These are phyloP conservation scores for Rhexocercosporidium sp. DNA, from an alignment of 2,329 filamentous ascomycete species.

Conservation along the genomic window DNA sequence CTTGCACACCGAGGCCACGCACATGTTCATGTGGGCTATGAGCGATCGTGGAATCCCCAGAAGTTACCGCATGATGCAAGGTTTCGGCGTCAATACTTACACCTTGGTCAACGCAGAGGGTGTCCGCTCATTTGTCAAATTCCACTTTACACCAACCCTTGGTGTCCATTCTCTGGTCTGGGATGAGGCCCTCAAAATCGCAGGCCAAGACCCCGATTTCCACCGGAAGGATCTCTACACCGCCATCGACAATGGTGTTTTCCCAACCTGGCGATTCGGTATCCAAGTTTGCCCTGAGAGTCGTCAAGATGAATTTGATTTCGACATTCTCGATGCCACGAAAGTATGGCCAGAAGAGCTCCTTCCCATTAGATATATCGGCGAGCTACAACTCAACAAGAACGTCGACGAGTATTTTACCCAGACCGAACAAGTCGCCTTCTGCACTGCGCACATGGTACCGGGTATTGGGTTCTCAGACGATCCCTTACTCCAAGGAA, in stretches of 20 bases:
- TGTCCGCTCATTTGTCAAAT: constrained; percentile 77
- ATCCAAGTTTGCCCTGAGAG: constrained; percentile 78
- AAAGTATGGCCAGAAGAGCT: constrained; percentile 85
- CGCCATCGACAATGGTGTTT: constrained; percentile 74
- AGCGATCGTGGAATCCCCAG: constrained; percentile 75
- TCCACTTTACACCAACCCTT: constrained; percentile 75
- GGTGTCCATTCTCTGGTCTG: constrained; percentile 75
- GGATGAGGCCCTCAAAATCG: constrained; percentile 80
- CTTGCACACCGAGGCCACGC: constrained; percentile 72
- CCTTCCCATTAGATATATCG: constrained; percentile 77
- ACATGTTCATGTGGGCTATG: constrained; percentile 84
- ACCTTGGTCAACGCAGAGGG: constrained; percentile 71
- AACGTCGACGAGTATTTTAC: constrained; percentile 84
- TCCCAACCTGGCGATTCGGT: constrained; percentile 80
- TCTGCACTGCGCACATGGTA: constrained; percentile 80
- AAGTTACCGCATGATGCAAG: constrained; percentile 84
- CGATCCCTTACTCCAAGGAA: constrained; percentile 75
- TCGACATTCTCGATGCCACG: constrained; percentile 84
- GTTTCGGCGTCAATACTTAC: constrained; percentile 83
- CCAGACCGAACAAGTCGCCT: constrained; percentile 82
- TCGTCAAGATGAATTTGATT: constrained; percentile 78
- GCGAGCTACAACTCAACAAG: constrained; percentile 78
- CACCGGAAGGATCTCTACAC: constrained; percentile 78
- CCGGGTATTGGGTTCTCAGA: constrained; percentile 79
- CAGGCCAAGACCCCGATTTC: constrained; percentile 79